A percentile compares a stretch with the other conserved stretches of the same genome.
Evolutionary conservation across 2,329 filamentous ascomycete species (phyloP).

Genomic region (Fusarium anguioides): DNA sequence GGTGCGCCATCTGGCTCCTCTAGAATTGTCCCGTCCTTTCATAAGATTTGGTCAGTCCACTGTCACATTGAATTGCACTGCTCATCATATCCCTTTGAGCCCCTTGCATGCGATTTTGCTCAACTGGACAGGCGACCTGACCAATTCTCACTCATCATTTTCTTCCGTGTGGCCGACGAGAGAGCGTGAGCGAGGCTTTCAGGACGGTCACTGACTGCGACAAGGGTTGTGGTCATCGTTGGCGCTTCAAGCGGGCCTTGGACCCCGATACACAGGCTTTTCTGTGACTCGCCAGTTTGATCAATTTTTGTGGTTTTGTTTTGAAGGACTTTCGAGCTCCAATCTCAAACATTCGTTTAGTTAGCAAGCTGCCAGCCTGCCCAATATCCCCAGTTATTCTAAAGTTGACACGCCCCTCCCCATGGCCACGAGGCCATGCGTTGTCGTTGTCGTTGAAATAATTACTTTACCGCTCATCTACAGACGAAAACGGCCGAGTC

Average conservation of each 20-base stretch:
- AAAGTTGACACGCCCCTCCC: constrained; percentile 25
- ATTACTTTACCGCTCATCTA: constrained; percentile 28
- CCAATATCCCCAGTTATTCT: constrained; percentile 14
- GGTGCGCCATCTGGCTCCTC: constrained; percentile 41
- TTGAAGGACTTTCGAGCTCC: constrained; percentile 18
- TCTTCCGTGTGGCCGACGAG: constrained; percentile 23
- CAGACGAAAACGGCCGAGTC: not conserved
- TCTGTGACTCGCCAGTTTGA: constrained; percentile 37
- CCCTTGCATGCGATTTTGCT: constrained; percentile 30
- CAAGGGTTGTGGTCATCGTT: constrained; percentile 27
- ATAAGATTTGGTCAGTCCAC: constrained; percentile 20
- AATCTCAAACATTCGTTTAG: constrained; percentile 39
- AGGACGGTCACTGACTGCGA: constrained; percentile 10
- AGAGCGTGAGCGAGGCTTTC: constrained; percentile 20
- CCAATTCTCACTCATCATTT: constrained; percentile 21
- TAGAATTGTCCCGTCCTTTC: constrained; percentile 34
- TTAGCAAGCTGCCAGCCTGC: constrained; percentile 29
- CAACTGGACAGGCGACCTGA: constrained; percentile 27
- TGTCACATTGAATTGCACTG: constrained; percentile 17
- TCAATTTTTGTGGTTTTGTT: constrained; percentile 25
- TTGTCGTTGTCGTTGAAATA: constrained; percentile 27
- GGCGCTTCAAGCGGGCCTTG: constrained; percentile 30
- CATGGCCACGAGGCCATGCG: constrained; percentile 20
- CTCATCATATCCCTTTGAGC: constrained; percentile 24
- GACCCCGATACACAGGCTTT: constrained; percentile 27